phyloP scores from a whole-genome alignment of 768 basidiomycete species.

The Sporobolomyces phaffii region DNA sequence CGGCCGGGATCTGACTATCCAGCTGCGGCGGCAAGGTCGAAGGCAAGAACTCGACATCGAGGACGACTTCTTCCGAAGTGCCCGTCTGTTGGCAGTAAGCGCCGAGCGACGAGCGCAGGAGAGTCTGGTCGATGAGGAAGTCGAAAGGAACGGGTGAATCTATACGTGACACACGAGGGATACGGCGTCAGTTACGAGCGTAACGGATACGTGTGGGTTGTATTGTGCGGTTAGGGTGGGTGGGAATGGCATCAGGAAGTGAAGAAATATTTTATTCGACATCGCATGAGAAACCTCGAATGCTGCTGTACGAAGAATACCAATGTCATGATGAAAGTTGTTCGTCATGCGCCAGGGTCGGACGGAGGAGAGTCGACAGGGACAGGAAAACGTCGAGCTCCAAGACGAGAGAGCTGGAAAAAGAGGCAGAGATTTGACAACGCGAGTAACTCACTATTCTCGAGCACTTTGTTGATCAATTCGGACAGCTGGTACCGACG shows the following conservation, averaged over 20 bases:
- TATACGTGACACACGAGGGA: too few relatives aligned
- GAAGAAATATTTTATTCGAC: slow-evolving; percentile 36
- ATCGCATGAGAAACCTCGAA: slow-evolving; percentile 40
- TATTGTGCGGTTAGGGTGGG: too few relatives aligned
- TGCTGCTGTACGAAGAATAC: slow-evolving; percentile 40
- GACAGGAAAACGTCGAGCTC: background rate
- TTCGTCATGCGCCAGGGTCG: slow-evolving; percentile 22
- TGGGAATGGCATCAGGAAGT: slow-evolving; percentile 36
- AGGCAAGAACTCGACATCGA: slow-evolving; percentile 87
- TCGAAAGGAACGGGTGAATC: slow-evolving; percentile 75
- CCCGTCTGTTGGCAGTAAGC: slow-evolving; percentile 56
- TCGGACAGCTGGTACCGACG: slow-evolving; percentile 93
- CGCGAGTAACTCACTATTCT: slow-evolving; percentile 33
- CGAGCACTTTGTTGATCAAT: slow-evolving; percentile 86
- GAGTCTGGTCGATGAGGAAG: slow-evolving; percentile 60
- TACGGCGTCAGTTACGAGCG: too few relatives aligned
- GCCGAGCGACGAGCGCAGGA: slow-evolving; percentile 63
- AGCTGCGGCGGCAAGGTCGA: slow-evolving; percentile 79
- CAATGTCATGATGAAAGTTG: slow-evolving; percentile 32
- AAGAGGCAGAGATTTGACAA: background rate
- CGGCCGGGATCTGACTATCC: slow-evolving; percentile 70
- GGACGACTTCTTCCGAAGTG: slow-evolving; percentile 78
- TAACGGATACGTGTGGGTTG: too few relatives aligned
- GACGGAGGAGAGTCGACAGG: too few relatives aligned
- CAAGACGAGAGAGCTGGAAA: background rate